phyloP scores from a whole-genome alignment of 2,329 filamentous ascomycete species.

The Penicillium oxalicum region DNA sequence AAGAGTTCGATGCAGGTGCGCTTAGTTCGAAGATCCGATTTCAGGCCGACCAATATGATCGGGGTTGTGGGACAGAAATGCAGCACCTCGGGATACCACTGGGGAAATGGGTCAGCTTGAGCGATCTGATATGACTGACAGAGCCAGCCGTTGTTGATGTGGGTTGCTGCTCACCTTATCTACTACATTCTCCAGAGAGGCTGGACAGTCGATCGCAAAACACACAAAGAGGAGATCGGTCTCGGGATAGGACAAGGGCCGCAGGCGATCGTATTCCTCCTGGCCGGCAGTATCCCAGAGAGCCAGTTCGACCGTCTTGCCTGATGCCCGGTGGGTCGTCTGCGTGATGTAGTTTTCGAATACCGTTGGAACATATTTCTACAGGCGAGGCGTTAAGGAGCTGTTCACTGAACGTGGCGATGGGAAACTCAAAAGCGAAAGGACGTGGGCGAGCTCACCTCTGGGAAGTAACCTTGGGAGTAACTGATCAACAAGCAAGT shows the following conservation, averaged over 20 bases:
- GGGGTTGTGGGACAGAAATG: constrained; percentile 98
- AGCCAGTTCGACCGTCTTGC: constrained; percentile 92
- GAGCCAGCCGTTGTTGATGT: background rate
- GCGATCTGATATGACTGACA: background rate
- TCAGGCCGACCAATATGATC: constrained; percentile 89
- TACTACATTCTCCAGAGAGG: constrained; percentile 95
- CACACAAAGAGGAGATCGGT: constrained; percentile 97
- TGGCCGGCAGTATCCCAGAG: constrained; percentile 98
- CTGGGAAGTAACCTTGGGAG: constrained; percentile 96
- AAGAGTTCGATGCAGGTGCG: constrained; percentile 97
- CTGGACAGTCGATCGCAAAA: constrained; percentile 98
- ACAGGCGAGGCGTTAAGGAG: background rate
- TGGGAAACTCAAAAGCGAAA: background rate
- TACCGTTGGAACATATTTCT: constrained; percentile 99
- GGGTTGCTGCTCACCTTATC: constrained; percentile 68
- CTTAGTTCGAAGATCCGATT: constrained; percentile 93
- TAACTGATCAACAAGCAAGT: constrained; percentile 98
- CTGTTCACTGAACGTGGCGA: background rate
- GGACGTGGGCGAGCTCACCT: constrained; percentile 55
- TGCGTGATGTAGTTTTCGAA: constrained; percentile 99
- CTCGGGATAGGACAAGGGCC: constrained; percentile 94
- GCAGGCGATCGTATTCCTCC: constrained; percentile 94
- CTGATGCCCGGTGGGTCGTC: constrained; percentile 76
- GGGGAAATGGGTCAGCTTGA: background rate
- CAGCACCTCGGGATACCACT: constrained; percentile 99